A percentile compares a stretch with the other conserved stretches of the same genome.
These are phyloP conservation scores for Penicillium occitanis DNA, from an alignment of 2,329 filamentous ascomycete species.

Conservation along the genomic window DNA sequence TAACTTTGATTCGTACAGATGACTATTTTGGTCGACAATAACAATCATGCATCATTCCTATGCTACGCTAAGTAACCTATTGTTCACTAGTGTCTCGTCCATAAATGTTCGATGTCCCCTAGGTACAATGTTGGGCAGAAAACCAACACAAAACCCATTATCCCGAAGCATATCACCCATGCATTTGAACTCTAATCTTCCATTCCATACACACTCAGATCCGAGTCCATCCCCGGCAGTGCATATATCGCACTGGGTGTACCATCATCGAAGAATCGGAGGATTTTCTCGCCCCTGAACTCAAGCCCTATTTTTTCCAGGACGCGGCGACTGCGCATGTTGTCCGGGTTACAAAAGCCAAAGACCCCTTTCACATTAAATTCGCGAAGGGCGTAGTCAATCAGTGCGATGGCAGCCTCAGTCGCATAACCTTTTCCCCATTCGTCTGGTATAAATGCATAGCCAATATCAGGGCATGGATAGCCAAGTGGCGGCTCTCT, in stretches of 20 bases:
- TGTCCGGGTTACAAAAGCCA: constrained; percentile 25
- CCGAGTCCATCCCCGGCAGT: constrained; percentile 22
- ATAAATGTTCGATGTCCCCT: neutral
- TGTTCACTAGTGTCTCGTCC: neutral
- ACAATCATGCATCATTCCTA: neutral
- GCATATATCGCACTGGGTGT: constrained; percentile 24
- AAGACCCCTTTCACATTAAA: constrained; percentile 25
- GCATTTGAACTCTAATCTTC: neutral
- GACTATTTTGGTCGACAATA: neutral
- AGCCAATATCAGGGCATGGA: constrained; percentile 26
- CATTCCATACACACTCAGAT: constrained; percentile 25
- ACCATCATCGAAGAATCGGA: constrained; percentile 24
- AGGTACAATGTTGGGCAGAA: neutral
- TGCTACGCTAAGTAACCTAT: neutral
- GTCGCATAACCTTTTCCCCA: constrained; percentile 32
- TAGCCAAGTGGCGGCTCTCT: constrained; percentile 25
- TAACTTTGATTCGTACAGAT: neutral
- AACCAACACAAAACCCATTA: neutral
- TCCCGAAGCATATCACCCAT: neutral
- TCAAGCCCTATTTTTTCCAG: constrained; percentile 29
- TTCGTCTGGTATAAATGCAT: constrained; percentile 27
- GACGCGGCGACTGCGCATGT: constrained; percentile 26
- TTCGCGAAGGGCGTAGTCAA: constrained; percentile 24
- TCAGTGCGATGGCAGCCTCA: constrained; percentile 26
- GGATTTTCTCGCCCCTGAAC: constrained; percentile 24